Base-by-base conservation (phyloP, 2,329 filamentous ascomycete species). In the Fonsecaea multimorphosa region DNA sequence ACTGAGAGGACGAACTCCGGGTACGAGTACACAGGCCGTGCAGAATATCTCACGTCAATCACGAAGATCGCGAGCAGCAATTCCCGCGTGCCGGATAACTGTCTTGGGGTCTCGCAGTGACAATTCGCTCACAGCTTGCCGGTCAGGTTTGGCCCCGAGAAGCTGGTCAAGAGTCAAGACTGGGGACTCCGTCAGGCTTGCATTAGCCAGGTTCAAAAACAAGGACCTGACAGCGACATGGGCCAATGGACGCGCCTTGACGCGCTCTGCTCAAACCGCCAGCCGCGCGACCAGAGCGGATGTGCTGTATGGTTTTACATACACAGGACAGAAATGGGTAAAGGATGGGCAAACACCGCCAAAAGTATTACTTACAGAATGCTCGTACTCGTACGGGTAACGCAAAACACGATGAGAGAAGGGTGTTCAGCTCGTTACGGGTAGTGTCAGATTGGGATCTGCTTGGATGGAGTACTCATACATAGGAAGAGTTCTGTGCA, bases 221-320 rank as follows among this genome's bases (percentile, higher is more conserved):
- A 69, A 63, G 67, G 63, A 69, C 64, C 64, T 67, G 65, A 52
- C 58, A 53, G 58, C 53, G 54, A 56, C n/a, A 22, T 36, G 54
- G 55, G 32, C 65, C 67, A 67, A 69, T 67, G 40, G 65, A 69
- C 67, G 67, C 67, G 67, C 63, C 67, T 40, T 63, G 59, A 69
- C 65, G 62, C 67, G 67, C 65, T 65, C 55, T 65, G 62, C 63
- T n/a, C 36, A 61, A 62, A 63, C 59, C 67, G 51, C 67, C 64
- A 58, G 59, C 65, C 67, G 60, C 67, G 67, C 65, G 67, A 69
- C 62, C 65, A 65, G 52, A 55, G 67, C 58, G 53, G 58, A 65
- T 67, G 67, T 58, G 64, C 56, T 67, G 67, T 60, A 61, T 16
- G 46, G n/a, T 51, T 60, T 54, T 60, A 60, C 58, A 60, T 60